A percentile compares a stretch with the other conserved stretches of the same genome.
These are phyloP conservation scores for Ceratobasidium sp. DNA, from an alignment of 1,284 basidiomycete species.

Conservation along the genomic window DNA sequence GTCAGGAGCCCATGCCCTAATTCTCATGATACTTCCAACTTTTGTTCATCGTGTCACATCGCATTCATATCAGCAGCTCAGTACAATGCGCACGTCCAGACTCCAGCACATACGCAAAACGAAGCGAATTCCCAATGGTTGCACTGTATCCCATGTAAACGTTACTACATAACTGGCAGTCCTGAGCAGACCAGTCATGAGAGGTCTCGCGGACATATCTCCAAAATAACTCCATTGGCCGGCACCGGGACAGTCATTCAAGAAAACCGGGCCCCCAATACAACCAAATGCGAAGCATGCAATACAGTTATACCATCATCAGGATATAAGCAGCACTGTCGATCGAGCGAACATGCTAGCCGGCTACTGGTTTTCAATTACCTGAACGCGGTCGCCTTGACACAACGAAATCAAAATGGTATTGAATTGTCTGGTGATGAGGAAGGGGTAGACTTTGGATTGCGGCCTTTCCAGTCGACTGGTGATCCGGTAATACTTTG, in stretches of 20 bases:
- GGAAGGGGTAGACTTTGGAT: constrained; percentile 5
- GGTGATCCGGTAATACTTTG: background rate
- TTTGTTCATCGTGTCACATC: background rate
- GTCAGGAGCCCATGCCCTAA: background rate
- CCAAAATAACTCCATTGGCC: background rate
- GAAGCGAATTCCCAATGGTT: background rate
- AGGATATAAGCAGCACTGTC: background rate
- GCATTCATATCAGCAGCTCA: background rate
- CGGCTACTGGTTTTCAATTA: constrained; percentile 12
- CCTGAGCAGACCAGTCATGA: constrained; percentile 17
- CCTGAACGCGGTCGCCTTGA: background rate
- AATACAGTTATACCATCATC: background rate
- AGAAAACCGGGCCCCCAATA: background rate
- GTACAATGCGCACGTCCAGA: background rate
- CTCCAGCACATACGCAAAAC: background rate
- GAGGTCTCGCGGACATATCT: background rate
- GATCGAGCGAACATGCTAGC: background rate
- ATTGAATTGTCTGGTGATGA: constrained; percentile 9
- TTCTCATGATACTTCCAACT: constrained; percentile 12
- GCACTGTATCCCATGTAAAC: constrained; percentile 1
- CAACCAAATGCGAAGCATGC: constrained; percentile 6
- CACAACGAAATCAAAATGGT: constrained; percentile 10
- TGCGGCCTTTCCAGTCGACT: background rate
- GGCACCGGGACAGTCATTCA: background rate
- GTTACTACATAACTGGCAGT: background rate